phyloP scores from a whole-genome alignment of 2,329 filamentous ascomycete species.

The Amauroascus verrucosus region DNA sequence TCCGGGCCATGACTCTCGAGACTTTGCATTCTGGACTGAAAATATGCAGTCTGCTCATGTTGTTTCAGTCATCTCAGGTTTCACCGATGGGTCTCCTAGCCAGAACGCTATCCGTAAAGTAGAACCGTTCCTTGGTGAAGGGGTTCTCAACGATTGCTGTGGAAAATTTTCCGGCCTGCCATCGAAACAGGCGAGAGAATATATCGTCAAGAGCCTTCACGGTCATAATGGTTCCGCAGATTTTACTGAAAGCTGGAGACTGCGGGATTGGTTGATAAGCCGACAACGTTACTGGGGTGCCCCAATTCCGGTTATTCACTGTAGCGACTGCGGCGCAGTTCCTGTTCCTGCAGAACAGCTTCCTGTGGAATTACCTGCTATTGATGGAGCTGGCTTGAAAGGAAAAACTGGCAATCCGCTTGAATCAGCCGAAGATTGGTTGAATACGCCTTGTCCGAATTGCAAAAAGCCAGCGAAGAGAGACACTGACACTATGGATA shows the following conservation, averaged over 20 bases:
- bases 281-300: slow-evolving; percentile 89
- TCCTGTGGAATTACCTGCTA: slow-evolving; percentile 62
- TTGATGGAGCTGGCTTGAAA: slow-evolving; percentile 57
- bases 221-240: slow-evolving; percentile 48
- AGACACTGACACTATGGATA: slow-evolving; percentile 93
- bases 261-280: slow-evolving; percentile 83
- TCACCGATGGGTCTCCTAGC: slow-evolving; percentile 33
- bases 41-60: slow-evolving; percentile 54
- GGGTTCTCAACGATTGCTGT: slow-evolving; percentile 56
- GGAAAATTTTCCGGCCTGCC: slow-evolving; percentile 54
- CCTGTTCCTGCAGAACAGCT: slow-evolving; percentile 67
- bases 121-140: slow-evolving; percentile 52
- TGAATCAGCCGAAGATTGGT: slow-evolving; percentile 60
- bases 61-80: slow-evolving; percentile 49
- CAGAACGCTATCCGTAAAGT: neutral
- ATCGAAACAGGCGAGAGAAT: slow-evolving; percentile 52
- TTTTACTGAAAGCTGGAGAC: slow-evolving; percentile 61
- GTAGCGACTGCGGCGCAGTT: slow-evolving; percentile 62
- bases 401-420: slow-evolving; percentile 68
- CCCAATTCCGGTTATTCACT: slow-evolving; percentile 82
- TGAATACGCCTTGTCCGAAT: slow-evolving; percentile 61
- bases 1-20: slow-evolving; percentile 69
- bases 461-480: slow-evolving; percentile 61
- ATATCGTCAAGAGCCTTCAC: slow-evolving; percentile 47
- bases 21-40: slow-evolving; percentile 68